Percentiles rank a stretch among this genome's conserved stretches.
These are phyloP conservation scores for Rhododendron simsii DNA, from an alignment of 148 eudicot species.

Conservation along the genomic window DNA sequence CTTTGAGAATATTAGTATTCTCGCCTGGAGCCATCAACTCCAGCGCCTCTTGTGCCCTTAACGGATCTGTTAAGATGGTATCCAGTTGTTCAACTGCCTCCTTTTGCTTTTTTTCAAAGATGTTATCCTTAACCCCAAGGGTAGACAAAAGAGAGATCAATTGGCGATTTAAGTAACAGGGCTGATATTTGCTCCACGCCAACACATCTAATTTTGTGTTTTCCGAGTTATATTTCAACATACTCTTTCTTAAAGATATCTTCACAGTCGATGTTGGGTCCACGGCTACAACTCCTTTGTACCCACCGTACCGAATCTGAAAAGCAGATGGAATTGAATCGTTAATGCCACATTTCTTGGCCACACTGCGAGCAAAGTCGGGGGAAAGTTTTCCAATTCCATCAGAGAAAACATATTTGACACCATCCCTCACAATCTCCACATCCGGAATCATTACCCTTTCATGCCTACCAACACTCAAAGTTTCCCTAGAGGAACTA, in stretches of 20 bases:
- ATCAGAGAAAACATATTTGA: constrained; percentile 66
- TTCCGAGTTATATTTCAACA: constrained; percentile 64
- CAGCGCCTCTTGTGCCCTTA: constrained; percentile 68
- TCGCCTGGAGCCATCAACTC: constrained; percentile 58
- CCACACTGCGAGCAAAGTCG: constrained; percentile 69
- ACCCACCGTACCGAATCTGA: constrained; percentile 89
- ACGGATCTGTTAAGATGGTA: constrained; percentile 54
- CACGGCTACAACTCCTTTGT: constrained; percentile 86
- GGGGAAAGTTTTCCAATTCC: constrained; percentile 90
- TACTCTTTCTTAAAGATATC: constrained; percentile 69
- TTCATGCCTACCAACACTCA: constrained; percentile 55
- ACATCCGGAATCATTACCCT: constrained; percentile 56
- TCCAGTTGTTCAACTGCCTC: constrained; percentile 66
- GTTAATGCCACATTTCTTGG: constrained; percentile 54
- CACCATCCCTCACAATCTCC: constrained; percentile 17
- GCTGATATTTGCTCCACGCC: constrained; percentile 81
- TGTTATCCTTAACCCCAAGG: constrained; percentile 64
- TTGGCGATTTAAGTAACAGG: constrained; percentile 82
- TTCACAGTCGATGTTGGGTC: constrained; percentile 63
- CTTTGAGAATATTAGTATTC: constrained; percentile 23
- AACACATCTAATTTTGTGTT: constrained; percentile 66
- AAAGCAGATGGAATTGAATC: constrained; percentile 62
- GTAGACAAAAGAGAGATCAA: constrained; percentile 77
- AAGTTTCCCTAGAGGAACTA: constrained; percentile 77
- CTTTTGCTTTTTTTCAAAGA: constrained; percentile 71